Base-by-base conservation (phyloP, 768 basidiomycete genomes). In the Polyporus arcularius region DNA sequence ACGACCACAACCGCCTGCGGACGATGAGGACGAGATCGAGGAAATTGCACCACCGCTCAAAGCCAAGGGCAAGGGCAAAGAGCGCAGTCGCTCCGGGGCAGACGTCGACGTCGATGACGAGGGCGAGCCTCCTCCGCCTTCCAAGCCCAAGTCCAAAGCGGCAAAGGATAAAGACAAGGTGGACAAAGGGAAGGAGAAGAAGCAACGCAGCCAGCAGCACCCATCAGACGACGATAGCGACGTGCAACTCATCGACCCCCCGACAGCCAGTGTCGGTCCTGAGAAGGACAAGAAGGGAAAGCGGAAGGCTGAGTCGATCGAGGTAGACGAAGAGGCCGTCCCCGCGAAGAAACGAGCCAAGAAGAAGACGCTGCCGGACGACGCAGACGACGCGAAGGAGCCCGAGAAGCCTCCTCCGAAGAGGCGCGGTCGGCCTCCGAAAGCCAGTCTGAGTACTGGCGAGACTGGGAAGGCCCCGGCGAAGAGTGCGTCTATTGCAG, bases 211-310 rank as follows among this genome's bases (percentile, higher is more conserved):
- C 28, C 31, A 53, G 30, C 45, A 55, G 6, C 9, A 52, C 1
- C 10, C 50, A 2, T 26, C 15, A 1, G 57, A 48, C 9, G 57
- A 59, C 43, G 59, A 64, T 41, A 58, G 58, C 52, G 63, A 64
- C 35, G 35, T 64, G 6, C 58, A 64, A 32, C 49, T 64, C 40
- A 47, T 64, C 45, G 63, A 64, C 55, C 16, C 57, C 18, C 39
- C 26, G 2, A 45, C 47, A 31, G 14, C 53, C 8, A 55, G 21
- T 18, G 40, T 51, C 11, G 9, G 18, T 26, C 16, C 45, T 15
- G 65, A 57, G 42, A 64, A 60, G 12, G 65, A 57, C 38, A 64
- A 60, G 12, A 78, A 75, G 62, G 76, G 76, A 0, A 84, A 82
- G 62, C 74, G 75, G 49, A 80, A 76, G 57, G 74, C 67, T 11